Evolutionary conservation across 805 yeast genomes (phyloP).

Genomic region (Komagataella pseudopastoris): DNA sequence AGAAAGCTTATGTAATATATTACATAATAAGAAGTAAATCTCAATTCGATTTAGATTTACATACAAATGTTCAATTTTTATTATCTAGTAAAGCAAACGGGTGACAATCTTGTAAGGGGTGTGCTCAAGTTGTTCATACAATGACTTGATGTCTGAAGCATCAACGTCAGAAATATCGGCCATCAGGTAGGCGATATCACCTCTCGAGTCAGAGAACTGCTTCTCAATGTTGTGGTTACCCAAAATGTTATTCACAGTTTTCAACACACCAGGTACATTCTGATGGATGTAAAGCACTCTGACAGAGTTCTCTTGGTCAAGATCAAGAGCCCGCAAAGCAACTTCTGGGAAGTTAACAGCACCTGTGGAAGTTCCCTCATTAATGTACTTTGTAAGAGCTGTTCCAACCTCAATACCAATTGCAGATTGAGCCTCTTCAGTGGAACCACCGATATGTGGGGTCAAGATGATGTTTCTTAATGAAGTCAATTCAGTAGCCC

Average conservation of each 20-base stretch:
- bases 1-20: neutral
- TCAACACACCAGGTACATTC: constrained; percentile 97
- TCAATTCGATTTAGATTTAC: neutral
- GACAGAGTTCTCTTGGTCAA: constrained; percentile 78
- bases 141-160: constrained; percentile 65
- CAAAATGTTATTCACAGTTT: constrained; percentile 91
- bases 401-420: constrained; percentile 92
- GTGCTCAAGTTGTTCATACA: constrained; percentile 74
- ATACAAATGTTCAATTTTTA: neutral
- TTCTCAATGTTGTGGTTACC: constrained; percentile 93
- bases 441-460: constrained; percentile 98
- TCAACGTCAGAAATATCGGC: constrained; percentile 89
- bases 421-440: constrained; percentile 97
- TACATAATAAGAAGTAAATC: neutral
- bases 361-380: constrained; percentile 90
- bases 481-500: constrained; percentile 72
- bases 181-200: constrained; percentile 94
- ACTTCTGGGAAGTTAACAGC: constrained; percentile 99
- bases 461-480: constrained; percentile 84
- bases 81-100: constrained; percentile 63
- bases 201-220: constrained; percentile 95
- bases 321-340: constrained; percentile 71
- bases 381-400: constrained; percentile 79
- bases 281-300: constrained; percentile 94
- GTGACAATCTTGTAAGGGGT: constrained; percentile 88